Conservation (phyloP, 2,329 filamentous ascomycete genomes). For the Apiospora kogelbergensis region DNA sequence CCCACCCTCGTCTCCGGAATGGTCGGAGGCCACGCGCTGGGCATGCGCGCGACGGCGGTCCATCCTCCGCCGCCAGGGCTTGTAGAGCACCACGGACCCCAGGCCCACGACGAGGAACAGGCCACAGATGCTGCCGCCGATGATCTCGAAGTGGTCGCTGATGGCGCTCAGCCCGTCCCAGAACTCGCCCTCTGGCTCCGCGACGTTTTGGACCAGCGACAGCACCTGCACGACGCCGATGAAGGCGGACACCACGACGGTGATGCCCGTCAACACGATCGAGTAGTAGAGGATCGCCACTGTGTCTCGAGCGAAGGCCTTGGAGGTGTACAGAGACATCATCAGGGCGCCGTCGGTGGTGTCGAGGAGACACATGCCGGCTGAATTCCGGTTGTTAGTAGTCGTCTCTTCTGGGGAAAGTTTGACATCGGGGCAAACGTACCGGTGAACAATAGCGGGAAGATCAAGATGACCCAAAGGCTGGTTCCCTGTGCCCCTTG, state of each 20-base stretch:
- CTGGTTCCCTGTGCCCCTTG: constrained; percentile 83
- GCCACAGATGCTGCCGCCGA: constrained; percentile 84
- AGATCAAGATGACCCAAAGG: constrained; percentile 92
- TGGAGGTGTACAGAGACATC: constrained; percentile 89
- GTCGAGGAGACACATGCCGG: constrained; percentile 93
- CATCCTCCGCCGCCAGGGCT: constrained; percentile 68
- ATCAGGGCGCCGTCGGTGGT: constrained; percentile 92
- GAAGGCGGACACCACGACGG: constrained; percentile 78
- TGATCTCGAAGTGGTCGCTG: constrained; percentile 80
- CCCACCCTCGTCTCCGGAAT: constrained; percentile 10
- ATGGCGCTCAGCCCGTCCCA: constrained; percentile 83
- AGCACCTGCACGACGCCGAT: constrained; percentile 86
- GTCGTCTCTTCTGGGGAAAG: not conserved
- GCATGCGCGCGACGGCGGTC: constrained; percentile 28
- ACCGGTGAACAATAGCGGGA: constrained; percentile 86
- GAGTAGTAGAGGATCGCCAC: constrained; percentile 96
- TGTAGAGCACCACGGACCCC: constrained; percentile 73
- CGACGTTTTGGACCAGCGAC: constrained; percentile 74
- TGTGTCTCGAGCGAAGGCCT: constrained; percentile 72
- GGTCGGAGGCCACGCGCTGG: constrained; percentile 17
- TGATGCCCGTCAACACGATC: constrained; percentile 80
- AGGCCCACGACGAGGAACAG: constrained; percentile 77
- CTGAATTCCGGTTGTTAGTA: constrained; percentile 38
- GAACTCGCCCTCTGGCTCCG: constrained; percentile 72
- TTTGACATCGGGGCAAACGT: constrained; percentile 22